Evolutionary conservation across 441 rosid species (phyloP), one percentile per base, ranked within the genome.

Genomic region (Pelargonium cotyledonis): DNA sequence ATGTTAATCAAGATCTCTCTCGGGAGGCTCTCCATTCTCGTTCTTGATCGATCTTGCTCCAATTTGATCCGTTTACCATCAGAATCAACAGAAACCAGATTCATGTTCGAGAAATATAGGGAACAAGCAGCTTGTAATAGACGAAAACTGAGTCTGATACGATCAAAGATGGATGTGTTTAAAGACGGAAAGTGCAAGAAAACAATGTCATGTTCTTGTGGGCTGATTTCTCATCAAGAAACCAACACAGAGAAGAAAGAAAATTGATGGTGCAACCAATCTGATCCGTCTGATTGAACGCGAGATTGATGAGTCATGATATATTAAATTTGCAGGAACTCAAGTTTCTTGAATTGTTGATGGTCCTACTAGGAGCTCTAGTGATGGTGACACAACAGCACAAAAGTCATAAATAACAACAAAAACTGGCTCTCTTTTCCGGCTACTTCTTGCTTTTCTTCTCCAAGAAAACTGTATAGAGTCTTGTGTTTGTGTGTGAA

Each of bases 1-100:
- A 92, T 87, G 70, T 87, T 89, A 3, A 81, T 62, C 40, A 82
- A 35, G 64, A 92, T 85, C 70, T 92, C 98, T 19, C 74, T 58
- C 0, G 98, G 98, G 23, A 90, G 85, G 65, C 10, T 63, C 15
- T 92, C 92, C 80, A 92, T 72, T 38, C 75, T 77, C 3, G 84
- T 72, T 18, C 38, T 9, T 21, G 70, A 70, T 15, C 38, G 65
- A 43, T 67, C 78, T 29, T 76, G 71, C 10, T 57, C 81, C 57
- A 19, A 2, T 63, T 21, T 44, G 66, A 47, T 63, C 41, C 68
- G 26, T 57, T 19, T 75, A 76, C 38, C 51, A 35, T 67, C 57
- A 67, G 16, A 15, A 7, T 69, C 69, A 1, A 49, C 67, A 47
- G 69, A 76, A 23, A 5, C 19, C 19, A 51, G 57, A 29, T 71